Evolutionary conservation across 495 filamentous ascomycete species (phyloP), one percentile per base, ranked within the genome.

Genomic region (Neurospora terricola): DNA sequence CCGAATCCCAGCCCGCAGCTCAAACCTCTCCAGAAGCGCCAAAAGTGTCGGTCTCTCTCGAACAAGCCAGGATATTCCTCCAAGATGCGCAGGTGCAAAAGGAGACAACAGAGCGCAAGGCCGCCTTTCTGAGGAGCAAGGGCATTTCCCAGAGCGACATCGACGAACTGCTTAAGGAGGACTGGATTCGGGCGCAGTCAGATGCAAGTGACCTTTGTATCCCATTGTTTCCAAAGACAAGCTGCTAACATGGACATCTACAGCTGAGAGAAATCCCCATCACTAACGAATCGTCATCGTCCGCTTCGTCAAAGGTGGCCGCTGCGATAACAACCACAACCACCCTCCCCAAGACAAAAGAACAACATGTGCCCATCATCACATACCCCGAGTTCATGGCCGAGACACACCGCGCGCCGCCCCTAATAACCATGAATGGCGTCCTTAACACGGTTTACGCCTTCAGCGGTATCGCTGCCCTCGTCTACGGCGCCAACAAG

Each of bases 361-460:
- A 81, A 74, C 88, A 91, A 74, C 83, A 89, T 27, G 88, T 93
- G 30, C 96, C 95, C n/a, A 94, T 99, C 76, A 91, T 98, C 77
- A 99, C 96, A 34, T 98, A 98, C 82, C 96, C 96, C 69, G 96
- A 99, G 81, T 98, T 97, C 82, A 90, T 98, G 75, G 85, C 86
- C 27, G 92, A 91, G 38, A 89, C 93, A 9, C 75, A 80, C 1
- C 81, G 81, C 4, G 83, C 86, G 16, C 83, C 86, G 12, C 94
- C 96, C 0, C 84, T 98, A 3, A 87, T 98, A 39, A 96, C 93
- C 18, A 87, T 91, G 73, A 84, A 86, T 45, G 89, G 90, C 48
- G 85, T 98, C 42, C 84, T 94, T 69, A 92, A 90, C 80, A 91
- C 94, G 14, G 83, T 95, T 75, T 94, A 97, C 82, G 84, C 91